Conservation (phyloP, 129 eudicot genomes). For the Flaveria trinervia region DNA sequence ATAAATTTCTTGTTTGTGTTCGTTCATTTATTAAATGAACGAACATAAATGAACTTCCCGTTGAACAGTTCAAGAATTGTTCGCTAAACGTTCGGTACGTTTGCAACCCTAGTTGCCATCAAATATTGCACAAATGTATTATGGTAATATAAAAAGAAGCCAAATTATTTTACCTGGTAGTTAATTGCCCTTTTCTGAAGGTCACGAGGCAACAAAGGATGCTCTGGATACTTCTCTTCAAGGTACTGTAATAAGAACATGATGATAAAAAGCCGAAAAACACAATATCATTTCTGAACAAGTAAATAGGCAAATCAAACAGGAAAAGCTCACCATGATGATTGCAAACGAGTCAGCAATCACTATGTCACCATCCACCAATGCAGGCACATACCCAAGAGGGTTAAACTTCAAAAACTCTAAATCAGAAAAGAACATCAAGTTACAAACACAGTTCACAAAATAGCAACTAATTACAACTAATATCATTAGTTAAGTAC, state of each 20-base stretch:
- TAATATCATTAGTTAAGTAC: too few species aligned
- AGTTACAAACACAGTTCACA: background rate
- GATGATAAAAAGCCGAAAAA: constrained; percentile 10
- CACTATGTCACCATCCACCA: constrained; percentile 72
- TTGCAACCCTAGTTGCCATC: background rate
- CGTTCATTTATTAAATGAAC: too few species aligned
- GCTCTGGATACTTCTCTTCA: constrained; percentile 92
- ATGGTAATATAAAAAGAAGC: constrained; percentile 5
- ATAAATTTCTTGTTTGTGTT: too few species aligned
- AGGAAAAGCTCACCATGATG: constrained; percentile 52
- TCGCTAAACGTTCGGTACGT: too few species aligned
- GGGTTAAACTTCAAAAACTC: constrained; percentile 81
- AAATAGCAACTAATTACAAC: too few species aligned
- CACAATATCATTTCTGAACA: background rate
- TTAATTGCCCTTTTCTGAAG: constrained; percentile 69
- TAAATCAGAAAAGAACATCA: constrained; percentile 21
- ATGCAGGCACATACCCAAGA: constrained; percentile 71
- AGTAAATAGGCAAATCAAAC: background rate
- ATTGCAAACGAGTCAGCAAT: constrained; percentile 84
- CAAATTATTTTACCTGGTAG: constrained; percentile 61
- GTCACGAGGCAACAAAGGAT: constrained; percentile 75
- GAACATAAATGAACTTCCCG: too few species aligned
- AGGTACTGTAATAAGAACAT: constrained; percentile 54
- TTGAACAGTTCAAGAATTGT: too few species aligned
- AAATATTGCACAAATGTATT: background rate